Base-by-base conservation (phyloP, 2,329 filamentous ascomycete genomes). In the Diaporthe capsici region DNA sequence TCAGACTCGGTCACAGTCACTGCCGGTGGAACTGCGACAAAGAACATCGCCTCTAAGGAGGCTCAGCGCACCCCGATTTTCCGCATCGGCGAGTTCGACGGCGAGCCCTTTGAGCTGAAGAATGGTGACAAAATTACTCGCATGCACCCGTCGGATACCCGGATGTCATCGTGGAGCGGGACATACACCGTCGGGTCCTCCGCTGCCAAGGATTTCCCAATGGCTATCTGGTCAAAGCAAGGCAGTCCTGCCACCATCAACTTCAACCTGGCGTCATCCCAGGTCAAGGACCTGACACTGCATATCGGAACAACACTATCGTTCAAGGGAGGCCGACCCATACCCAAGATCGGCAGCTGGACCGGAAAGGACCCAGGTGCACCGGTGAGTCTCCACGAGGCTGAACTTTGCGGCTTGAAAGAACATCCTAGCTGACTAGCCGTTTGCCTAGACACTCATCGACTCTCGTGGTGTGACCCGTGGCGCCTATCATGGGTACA, bases 81-180 rank as follows among this genome's bases (percentile, higher is more conserved):
- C 84, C 86, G 86, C 28, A 89, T 92, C 58, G 90, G 90, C 42
- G 85, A 88, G 12, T 91, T 89, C 83, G 90, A 92, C 77, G 90
- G 90, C 10, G 85, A 87, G 79, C 88, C 88, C 25, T 86, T 84
- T 22, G 90, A 89, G 12, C 89, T 92, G 82, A 85, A 87, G 61
- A 92, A 92, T 76, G 90, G 89, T 3, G 90, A 86, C 25, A 90
- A 90, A 73, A 88, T 91, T 77, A 84, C 88, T 37, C 85, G 88
- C 58, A 91, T 92, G 90, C 90, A 91, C 77, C 89, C 88, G 2
- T 86, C 86, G 0, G 90, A 91, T 79, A 82, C 81, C 4, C 86
- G 89, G 67, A 91, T 91, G 89, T 82, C 83, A 4, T 82, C 82
- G 8, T 91, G 90, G 90, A 85, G 84, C 2, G 79, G 85, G 12